These are phyloP conservation scores for Fistulinella prunicolor DNA, from an alignment of 768 basidiomycete species.

Conservation along the genomic window DNA sequence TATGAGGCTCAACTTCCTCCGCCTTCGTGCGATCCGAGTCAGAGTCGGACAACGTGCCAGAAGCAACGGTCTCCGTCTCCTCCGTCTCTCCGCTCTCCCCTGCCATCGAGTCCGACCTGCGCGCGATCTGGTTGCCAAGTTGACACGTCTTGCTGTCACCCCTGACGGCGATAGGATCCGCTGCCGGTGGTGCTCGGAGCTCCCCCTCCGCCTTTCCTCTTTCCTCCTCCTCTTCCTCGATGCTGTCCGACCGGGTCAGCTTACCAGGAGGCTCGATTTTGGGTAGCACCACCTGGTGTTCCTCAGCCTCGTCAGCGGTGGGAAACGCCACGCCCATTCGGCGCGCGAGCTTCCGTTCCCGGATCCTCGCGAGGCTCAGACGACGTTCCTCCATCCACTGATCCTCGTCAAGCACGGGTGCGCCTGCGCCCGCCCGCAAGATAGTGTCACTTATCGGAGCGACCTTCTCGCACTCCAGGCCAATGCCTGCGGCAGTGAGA, in stretches of 20 bases:
- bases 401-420: slow-evolving; percentile 25
- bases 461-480: slow-evolving; percentile 24
- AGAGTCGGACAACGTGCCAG: slow-evolving; percentile 27
- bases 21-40: slow-evolving; percentile 27
- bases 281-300: slow-evolving; percentile 16
- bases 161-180: background rate
- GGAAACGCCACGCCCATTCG: slow-evolving; percentile 29
- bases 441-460: slow-evolving; percentile 1
- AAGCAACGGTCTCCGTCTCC: slow-evolving; percentile 21
- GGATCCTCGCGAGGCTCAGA: slow-evolving; percentile 29
- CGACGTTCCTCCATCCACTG: slow-evolving; percentile 37
- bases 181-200: background rate
- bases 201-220: slow-evolving; percentile 16
- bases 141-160: slow-evolving; percentile 1
- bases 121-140: slow-evolving; percentile 4
- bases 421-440: background rate
- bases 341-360: slow-evolving; percentile 32
- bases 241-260: slow-evolving; percentile 31
- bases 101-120: slow-evolving; percentile 1
- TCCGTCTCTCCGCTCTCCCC: slow-evolving; percentile 22
- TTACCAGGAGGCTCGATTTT: slow-evolving; percentile 23
- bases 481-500: slow-evolving; percentile 57
- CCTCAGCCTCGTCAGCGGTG: slow-evolving; percentile 5
- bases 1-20: slow-evolving; percentile 24
- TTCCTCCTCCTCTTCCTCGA: slow-evolving; percentile 31